These are phyloP conservation scores for Leucoagaricus sp. DNA, from an alignment of 1,284 basidiomycete genomes.

Conservation along the genomic window DNA sequence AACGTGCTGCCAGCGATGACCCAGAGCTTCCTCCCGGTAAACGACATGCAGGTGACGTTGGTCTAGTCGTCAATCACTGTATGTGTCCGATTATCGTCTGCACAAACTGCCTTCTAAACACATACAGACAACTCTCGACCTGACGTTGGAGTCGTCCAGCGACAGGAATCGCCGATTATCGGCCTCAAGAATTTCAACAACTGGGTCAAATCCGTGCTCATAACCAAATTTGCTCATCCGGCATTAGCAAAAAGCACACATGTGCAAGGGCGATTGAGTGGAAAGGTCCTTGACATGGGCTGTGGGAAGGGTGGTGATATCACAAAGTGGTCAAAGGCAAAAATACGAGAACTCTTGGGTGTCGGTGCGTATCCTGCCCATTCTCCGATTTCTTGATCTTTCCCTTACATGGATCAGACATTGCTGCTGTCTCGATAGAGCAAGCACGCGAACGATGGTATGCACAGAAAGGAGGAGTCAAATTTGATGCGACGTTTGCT, in stretches of 20 bases:
- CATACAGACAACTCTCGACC: constrained; percentile 85
- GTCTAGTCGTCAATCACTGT: constrained; percentile 75
- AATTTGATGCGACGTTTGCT: constrained; percentile 81
- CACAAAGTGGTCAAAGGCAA: constrained; percentile 94
- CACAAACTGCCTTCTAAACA: constrained; percentile 4
- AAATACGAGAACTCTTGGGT: constrained; percentile 78
- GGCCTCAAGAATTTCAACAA: constrained; percentile 98
- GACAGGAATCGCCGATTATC: constrained; percentile 93
- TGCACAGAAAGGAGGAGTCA: constrained; percentile 44
- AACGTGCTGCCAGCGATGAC: constrained; percentile 43
- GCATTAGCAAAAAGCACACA: constrained; percentile 45
- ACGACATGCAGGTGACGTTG: constrained; percentile 60
- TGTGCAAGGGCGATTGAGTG: constrained; percentile 38
- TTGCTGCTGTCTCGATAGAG: constrained; percentile 88
- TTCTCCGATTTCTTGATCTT: constrained; percentile 8
- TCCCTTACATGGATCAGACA: constrained; percentile 57
- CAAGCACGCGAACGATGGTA: constrained; percentile 80
- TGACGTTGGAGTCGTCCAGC: constrained; percentile 84
- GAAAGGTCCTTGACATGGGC: constrained; percentile 93
- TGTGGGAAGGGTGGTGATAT: constrained; percentile 99
- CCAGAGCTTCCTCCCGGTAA: constrained; percentile 51
- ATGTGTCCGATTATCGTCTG: constrained; percentile 30
- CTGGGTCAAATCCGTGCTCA: constrained; percentile 97
- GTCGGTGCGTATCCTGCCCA: constrained; percentile 59
- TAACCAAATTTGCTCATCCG: constrained; percentile 82